These are phyloP conservation scores for Apodospora peruviana DNA, from an alignment of 495 filamentous ascomycete genomes.

Conservation along the genomic window DNA sequence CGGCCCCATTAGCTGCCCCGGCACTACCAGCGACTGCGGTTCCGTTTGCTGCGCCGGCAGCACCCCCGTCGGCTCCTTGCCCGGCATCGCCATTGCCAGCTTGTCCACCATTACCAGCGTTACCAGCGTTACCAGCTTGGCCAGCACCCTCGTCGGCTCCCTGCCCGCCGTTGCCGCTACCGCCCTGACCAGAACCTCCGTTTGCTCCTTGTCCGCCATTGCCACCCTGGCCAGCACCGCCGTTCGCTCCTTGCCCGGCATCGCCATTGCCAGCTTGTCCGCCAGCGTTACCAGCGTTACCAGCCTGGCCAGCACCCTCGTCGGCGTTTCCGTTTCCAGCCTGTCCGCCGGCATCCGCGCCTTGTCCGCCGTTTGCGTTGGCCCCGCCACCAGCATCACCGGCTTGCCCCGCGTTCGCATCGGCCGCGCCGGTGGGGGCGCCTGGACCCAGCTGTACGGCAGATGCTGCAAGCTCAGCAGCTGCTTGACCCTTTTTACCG, in stretches of 20 bases:
- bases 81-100: slow-evolving; percentile 9
- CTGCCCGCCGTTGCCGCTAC: neutral
- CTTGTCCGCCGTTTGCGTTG: too few species aligned
- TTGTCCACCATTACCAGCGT: slow-evolving; percentile 11
- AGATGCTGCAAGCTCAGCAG: slow-evolving; percentile 4
- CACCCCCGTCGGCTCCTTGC: slow-evolving; percentile 4
- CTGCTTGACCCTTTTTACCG: slow-evolving; percentile 12
- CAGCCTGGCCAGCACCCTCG: neutral
- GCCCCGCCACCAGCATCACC: slow-evolving; percentile 21
- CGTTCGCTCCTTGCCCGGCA: slow-evolving; percentile 6
- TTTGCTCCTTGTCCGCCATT: too few species aligned
- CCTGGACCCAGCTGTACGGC: slow-evolving; percentile 16
- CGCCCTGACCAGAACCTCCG: slow-evolving; percentile 14
- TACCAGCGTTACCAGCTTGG: neutral
- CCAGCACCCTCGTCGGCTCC: neutral
- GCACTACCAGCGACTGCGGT: too few species aligned
- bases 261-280: slow-evolving; percentile 12
- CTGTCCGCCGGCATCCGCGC: neutral
- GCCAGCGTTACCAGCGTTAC: neutral
- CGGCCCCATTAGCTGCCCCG: too few species aligned
- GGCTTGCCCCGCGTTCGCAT: neutral
- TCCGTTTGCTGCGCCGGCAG: too few species aligned
- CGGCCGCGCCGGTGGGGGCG: slow-evolving; percentile 2
- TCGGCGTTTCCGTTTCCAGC: slow-evolving; percentile 4
- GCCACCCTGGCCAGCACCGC: neutral